Evolutionary conservation across 306 rosid genomes (phyloP), one percentile per base, ranked within the genome.

Genomic region (Trifolium repens): DNA sequence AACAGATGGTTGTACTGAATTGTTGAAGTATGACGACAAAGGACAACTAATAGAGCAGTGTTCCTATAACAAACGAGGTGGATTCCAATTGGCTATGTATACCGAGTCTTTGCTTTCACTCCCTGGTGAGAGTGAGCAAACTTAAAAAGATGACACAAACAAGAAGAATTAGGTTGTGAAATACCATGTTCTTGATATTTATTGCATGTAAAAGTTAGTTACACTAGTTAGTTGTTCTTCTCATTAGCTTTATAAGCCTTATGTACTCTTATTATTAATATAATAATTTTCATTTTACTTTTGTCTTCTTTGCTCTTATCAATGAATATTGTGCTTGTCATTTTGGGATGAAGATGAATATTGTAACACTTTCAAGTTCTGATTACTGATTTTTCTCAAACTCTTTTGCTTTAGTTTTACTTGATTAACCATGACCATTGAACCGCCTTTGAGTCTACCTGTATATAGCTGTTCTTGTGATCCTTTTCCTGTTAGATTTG

Each of bases 381-480:
- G 90, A 69, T 81, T 59, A 30, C 69, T 37, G 74, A 81, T 80
- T 75, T 81, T 87, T 27, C 64, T 22, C 37, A 78, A 6, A 78
- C 79, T 78, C 77, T 88, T 94, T 69, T 85, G 91, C 83, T 81
- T 87, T 50, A 86, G 44, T 67, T 82, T 87, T 54, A 89, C 78
- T 84, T 74, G 35, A 37, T 80, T 90, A 68, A 94, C 81, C 30
- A 84, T 82, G 27, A 89, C 90, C 74, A 61, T 78, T 65, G 91
- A 85, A 59, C 96, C 93, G 81, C 90, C 88, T 12, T 78, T 72
- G 27, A 87, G 84, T 85, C 93, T 53, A 27, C 93, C 97, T 72
- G 85, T 91, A 75, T 90, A 90, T 39, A 84, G 72, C 98, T 87
- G 82, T 76, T 84, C 93, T 46, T 89, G 81, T 50, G 88, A 74